phyloP scores from a whole-genome alignment of 257 asterid genomes.

The Solanum okadae region DNA sequence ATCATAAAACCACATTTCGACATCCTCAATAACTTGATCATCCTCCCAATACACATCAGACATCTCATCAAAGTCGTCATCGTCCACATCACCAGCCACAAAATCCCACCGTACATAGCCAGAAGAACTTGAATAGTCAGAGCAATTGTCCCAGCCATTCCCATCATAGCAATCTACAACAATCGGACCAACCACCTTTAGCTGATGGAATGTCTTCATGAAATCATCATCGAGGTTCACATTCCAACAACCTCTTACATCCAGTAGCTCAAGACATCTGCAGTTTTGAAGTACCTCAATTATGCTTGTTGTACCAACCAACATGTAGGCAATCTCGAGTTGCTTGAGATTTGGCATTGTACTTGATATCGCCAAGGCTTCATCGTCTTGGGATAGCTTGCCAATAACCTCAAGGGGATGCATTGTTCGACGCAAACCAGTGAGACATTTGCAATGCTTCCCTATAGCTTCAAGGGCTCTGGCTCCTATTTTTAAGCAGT shows the following conservation, averaged over 20 bases:
- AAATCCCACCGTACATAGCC: constrained; percentile 70
- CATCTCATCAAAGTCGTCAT: constrained; percentile 29
- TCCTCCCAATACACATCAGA: constrained; percentile 47
- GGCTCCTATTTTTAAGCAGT: constrained; percentile 67
- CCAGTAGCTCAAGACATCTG: constrained; percentile 52
- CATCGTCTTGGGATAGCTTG: constrained; percentile 62
- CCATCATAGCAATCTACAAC: constrained; percentile 43
- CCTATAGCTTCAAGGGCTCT: constrained; percentile 58
- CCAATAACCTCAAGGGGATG: constrained; percentile 60
- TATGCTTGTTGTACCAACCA: constrained; percentile 42
- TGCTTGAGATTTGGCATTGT: constrained; percentile 75
- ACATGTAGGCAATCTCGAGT: constrained; percentile 76
- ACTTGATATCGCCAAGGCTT: constrained; percentile 63
- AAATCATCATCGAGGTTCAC: constrained; percentile 53
- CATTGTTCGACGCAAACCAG: constrained; percentile 54
- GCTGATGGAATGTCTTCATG: constrained; percentile 27
- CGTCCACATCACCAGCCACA: constrained; percentile 39
- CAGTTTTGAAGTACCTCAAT: constrained; percentile 49
- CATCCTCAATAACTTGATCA: constrained; percentile 38
- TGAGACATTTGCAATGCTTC: constrained; percentile 49
- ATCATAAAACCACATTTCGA: constrained; percentile 71
- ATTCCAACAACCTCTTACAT: constrained; percentile 76
- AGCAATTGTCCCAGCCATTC: constrained; percentile 56
- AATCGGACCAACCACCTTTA: constrained; percentile 60
- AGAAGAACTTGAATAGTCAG: constrained; percentile 52